Evolutionary conservation across 495 filamentous ascomycete species (phyloP).

Genomic region (Venustampulla echinocandica): DNA sequence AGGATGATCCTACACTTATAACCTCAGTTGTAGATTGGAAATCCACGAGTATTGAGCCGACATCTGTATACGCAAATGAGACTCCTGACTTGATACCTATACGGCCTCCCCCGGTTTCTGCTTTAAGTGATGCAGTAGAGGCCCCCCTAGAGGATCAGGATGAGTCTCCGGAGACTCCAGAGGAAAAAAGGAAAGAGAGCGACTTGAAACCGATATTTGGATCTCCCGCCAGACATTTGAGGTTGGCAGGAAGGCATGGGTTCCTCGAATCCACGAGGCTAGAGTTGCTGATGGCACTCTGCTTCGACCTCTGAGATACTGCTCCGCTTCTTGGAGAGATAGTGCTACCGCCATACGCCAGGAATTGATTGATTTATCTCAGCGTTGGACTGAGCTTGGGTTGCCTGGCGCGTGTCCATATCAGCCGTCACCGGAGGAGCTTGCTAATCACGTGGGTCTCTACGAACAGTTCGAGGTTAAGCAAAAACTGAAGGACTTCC

Average conservation of each 20-base stretch:
- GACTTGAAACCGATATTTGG: slow-evolving; percentile 17
- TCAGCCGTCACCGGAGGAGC: slow-evolving; percentile 2
- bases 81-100: slow-evolving; percentile 27
- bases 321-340: slow-evolving; percentile 38
- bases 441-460: neutral
- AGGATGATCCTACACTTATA: slow-evolving; percentile 31
- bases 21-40: slow-evolving; percentile 37
- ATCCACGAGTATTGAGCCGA: slow-evolving; percentile 31
- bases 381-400: slow-evolving; percentile 32
- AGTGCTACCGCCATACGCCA: slow-evolving; percentile 33
- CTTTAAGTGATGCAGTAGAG: neutral
- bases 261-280: slow-evolving; percentile 28
- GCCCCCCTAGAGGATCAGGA: neutral
- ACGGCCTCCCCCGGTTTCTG: neutral
- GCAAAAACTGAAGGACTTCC: neutral
- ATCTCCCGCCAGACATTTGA: slow-evolving; percentile 29
- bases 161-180: neutral
- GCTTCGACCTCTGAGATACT: slow-evolving; percentile 35
- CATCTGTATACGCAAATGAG: slow-evolving; percentile 31
- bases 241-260: slow-evolving; percentile 25
- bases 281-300: slow-evolving; percentile 31
- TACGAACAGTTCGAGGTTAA: neutral
- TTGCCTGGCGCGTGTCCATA: slow-evolving; percentile 32
- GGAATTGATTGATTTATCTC: slow-evolving; percentile 33
- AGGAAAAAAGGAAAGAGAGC: slow-evolving; percentile 4